A percentile compares a stretch with the other conserved stretches of the same genome.
Conservation (phyloP, 768 basidiomycete genomes). For the Russula olivacea region DNA sequence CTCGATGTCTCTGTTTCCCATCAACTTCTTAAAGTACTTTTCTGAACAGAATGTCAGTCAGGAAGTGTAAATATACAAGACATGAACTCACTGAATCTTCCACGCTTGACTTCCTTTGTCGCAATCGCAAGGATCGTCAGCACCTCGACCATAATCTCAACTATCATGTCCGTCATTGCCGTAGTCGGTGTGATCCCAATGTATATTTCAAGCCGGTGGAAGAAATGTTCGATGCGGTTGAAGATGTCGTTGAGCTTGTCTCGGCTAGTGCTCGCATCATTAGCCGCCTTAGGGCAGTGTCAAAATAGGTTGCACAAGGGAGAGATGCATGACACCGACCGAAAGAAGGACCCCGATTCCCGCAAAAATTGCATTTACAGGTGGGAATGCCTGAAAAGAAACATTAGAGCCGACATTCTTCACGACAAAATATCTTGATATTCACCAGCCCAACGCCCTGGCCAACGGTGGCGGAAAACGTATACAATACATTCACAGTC, state of each 20-base stretch:
- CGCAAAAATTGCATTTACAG: not conserved
- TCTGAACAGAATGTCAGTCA: not conserved
- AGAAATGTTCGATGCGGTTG: not conserved
- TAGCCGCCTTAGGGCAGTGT: not conserved
- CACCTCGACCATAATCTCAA: not conserved
- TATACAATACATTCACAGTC: not conserved
- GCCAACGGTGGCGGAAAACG: not conserved
- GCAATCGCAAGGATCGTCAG: not conserved
- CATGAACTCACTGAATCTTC: not conserved
- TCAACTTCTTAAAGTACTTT: not conserved
- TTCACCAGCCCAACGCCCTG: not conserved
- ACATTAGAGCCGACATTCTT: not conserved
- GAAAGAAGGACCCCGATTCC: not conserved
- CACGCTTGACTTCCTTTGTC: conserved; percentile 1
- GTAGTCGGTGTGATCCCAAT: not conserved
- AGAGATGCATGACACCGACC: not conserved
- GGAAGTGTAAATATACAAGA: not conserved
- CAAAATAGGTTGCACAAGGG: not conserved
- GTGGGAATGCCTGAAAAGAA: not conserved
- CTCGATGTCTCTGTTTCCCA: not conserved
- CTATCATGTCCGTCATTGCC: not conserved
- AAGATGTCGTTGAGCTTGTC: not conserved
- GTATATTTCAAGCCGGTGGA: not conserved
- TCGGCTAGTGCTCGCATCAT: not conserved
- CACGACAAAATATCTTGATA: not conserved